These are phyloP conservation scores for Dioscorea cayenensis DNA, from an alignment of 116 monocot genomes.

Conservation along the genomic window DNA sequence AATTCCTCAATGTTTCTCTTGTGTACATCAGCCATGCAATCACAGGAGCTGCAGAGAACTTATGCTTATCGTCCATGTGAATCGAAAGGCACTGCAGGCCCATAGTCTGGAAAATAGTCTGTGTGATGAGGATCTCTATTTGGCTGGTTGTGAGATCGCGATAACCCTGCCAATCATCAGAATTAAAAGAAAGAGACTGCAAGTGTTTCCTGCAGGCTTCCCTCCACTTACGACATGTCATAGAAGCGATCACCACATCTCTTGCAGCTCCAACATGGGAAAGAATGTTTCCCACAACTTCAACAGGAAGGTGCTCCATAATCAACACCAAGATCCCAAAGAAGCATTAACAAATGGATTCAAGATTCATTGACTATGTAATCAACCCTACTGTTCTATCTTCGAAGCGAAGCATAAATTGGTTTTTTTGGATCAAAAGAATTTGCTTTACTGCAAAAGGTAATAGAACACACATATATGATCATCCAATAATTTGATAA, in stretches of 20 bases:
- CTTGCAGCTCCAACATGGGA: slow-evolving; percentile 65
- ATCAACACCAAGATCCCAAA: not conserved
- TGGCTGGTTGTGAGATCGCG: slow-evolving; percentile 48
- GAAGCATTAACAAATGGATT: not conserved
- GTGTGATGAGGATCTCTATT: slow-evolving; percentile 89
- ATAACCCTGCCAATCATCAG: slow-evolving; percentile 59
- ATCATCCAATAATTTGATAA: too few species aligned
- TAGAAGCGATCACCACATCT: slow-evolving; percentile 77
- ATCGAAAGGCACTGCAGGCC: slow-evolving; percentile 74
- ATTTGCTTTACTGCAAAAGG: too few species aligned
- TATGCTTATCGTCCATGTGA: slow-evolving; percentile 59
- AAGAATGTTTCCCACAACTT: slow-evolving; percentile 94
- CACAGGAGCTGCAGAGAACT: slow-evolving; percentile 85
- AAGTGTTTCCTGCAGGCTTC: slow-evolving; percentile 78
- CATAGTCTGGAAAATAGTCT: slow-evolving; percentile 84
- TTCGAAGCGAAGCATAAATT: not conserved
- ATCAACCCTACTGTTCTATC: not conserved
- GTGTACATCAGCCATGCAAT: slow-evolving; percentile 98
- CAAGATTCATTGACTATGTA: not conserved
- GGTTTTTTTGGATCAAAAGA: too few species aligned
- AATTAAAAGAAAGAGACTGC: slow-evolving; percentile 57
- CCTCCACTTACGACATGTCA: slow-evolving; percentile 82
- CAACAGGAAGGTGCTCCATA: slow-evolving; percentile 86
- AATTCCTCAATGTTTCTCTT: slow-evolving; percentile 63
- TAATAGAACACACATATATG: too few species aligned